Percentiles rank a stretch among this genome's conserved stretches.
Evolutionary conservation across 805 yeast genomes (phyloP).

Genomic region (Kazachstania psychrophila): DNA sequence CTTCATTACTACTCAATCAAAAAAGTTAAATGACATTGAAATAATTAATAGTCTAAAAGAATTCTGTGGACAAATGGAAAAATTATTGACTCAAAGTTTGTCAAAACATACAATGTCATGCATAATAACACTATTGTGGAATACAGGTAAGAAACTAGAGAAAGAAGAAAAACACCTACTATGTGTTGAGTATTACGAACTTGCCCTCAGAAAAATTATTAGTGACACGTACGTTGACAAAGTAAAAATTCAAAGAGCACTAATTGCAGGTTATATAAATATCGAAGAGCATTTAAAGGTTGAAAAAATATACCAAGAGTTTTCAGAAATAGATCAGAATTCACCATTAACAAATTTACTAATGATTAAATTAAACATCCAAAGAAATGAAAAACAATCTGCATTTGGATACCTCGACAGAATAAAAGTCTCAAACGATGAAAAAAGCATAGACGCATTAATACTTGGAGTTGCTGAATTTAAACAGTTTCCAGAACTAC

Average conservation of each 20-base stretch:
- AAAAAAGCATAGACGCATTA: conserved; percentile 28
- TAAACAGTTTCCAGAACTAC: conserved; percentile 18
- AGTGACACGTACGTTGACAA: conserved; percentile 24
- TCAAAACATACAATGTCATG: conserved; percentile 27
- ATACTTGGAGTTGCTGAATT: conserved; percentile 29
- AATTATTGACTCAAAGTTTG: conserved; percentile 18
- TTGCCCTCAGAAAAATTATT: conserved; percentile 21
- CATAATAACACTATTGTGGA: conserved; percentile 34
- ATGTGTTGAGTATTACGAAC: conserved; percentile 22
- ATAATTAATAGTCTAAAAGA: conserved; percentile 15
- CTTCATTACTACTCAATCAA: conserved; percentile 20
- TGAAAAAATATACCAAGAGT: conserved; percentile 13
- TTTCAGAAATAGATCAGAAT: conserved; percentile 18
- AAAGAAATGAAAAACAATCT: conserved; percentile 9
- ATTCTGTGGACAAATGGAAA: conserved; percentile 25
- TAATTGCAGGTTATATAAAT: conserved; percentile 25
- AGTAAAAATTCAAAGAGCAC: conserved; percentile 33
- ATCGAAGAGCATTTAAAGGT: conserved; percentile 17
- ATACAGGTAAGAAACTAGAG: conserved; percentile 28
- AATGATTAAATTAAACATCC: conserved; percentile 20
- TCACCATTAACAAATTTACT: conserved; percentile 30
- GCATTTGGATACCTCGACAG: conserved; percentile 25
- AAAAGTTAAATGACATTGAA: conserved; percentile 16
- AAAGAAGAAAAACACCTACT: conserved; percentile 18
- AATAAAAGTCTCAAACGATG: conserved; percentile 30